Base-by-base conservation (phyloP, 257 asterid species). In the Echites panduratus region DNA sequence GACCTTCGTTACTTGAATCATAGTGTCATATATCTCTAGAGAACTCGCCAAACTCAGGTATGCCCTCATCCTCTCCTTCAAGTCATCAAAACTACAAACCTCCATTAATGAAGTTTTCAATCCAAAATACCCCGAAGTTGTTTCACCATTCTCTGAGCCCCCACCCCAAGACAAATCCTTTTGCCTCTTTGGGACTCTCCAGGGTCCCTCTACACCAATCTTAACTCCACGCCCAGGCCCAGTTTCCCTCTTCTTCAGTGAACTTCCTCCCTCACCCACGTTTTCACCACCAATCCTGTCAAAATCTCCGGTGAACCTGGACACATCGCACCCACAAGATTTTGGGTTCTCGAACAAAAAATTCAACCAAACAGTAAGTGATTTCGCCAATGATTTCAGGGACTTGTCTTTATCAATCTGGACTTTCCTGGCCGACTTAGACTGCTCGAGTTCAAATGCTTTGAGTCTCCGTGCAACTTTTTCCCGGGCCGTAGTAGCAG, bases 181-280 rank as follows among this genome's bases (percentile, higher is more conserved):
- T 76, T 83, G 99, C 83, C 98, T 87, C 87, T 95, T 95, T 20
- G 99, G 97, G 40, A 86, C 96, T 54, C 98, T 81, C 97, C 97
- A 95, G 9, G 84, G 87, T 80, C 87, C 95, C 49, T 87, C 96
- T 35, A 88, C 84, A 17, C 93, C 96, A 79, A 89, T 91, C 72
- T 68, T 76, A 79, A 81, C 87, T 62, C 68, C 80, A 53, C 78
- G 56, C 14, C 85, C 83, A 2, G 83, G 79, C 70, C 85, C 80
- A 41, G 84, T 83, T 72, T 84, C 96, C 79, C 98, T 95, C 82
- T 97, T 96, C 81, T 82, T 84, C 59, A 53, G 79, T 75, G 6
- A 77, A 29, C 61, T 56, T 50, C 32, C 68, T 20, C 8, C 47
- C 58, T 75, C 80, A 72, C 11, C 79, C 59, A 65, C 77, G 79